phyloP scores from a whole-genome alignment of 768 basidiomycete species.

The Fistulinella prunicolor region DNA sequence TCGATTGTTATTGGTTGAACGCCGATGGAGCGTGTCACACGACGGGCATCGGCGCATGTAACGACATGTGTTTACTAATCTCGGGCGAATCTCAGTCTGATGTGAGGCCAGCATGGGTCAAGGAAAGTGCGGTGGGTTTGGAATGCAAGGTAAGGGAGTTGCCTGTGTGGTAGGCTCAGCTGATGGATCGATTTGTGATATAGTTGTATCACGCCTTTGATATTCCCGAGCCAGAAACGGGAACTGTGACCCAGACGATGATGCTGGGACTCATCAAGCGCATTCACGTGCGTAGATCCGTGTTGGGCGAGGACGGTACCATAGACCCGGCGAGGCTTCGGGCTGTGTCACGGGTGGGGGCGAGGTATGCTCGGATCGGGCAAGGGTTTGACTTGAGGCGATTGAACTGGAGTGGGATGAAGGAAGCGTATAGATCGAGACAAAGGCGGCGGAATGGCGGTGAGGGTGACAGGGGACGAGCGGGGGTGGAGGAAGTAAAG shows the following conservation, averaged over 20 bases:
- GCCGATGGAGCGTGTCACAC: slow-evolving; percentile 11
- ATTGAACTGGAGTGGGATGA: slow-evolving; percentile 35
- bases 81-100: slow-evolving; percentile 33
- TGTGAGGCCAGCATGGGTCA: slow-evolving; percentile 52
- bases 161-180: background rate
- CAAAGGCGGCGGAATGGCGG: slow-evolving; percentile 8
- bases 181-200: slow-evolving; percentile 21
- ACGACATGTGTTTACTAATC: slow-evolving; percentile 9
- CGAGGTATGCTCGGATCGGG: slow-evolving; percentile 46
- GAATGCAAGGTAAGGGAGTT: slow-evolving; percentile 56
- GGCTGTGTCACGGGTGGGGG: slow-evolving; percentile 51
- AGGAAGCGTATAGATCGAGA: slow-evolving; percentile 2
- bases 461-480: slow-evolving; percentile 8
- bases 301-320: slow-evolving; percentile 41
- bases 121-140: slow-evolving; percentile 55
- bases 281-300: slow-evolving; percentile 49
- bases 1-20: slow-evolving; percentile 8
- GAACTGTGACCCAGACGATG: slow-evolving; percentile 41
- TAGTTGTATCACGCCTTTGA: slow-evolving; percentile 53
- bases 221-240: slow-evolving; percentile 38
- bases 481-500: slow-evolving; percentile 2
- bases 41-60: slow-evolving; percentile 1
- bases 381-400: slow-evolving; percentile 48
- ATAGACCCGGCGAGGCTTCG: slow-evolving; percentile 50
- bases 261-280: slow-evolving; percentile 54